These are phyloP conservation scores for Ophiocordyceps sinensis DNA, from an alignment of 2,329 filamentous ascomycete genomes.

Conservation along the genomic window DNA sequence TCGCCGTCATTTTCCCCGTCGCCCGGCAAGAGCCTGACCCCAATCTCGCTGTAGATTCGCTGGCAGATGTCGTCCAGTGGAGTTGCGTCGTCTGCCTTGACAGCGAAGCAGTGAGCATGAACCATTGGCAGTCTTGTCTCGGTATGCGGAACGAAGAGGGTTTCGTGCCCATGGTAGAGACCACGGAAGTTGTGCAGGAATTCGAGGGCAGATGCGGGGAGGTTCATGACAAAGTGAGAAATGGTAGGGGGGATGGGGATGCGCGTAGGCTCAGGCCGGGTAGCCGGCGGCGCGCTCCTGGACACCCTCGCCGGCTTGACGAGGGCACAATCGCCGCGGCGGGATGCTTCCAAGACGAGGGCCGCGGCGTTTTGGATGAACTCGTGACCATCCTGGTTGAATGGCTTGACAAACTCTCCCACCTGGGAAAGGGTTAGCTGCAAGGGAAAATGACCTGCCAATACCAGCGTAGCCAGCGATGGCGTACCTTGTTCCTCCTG, in stretches of 20 bases:
- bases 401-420: conserved; percentile 56
- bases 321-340: conserved; percentile 36
- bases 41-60: conserved; percentile 25
- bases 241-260: conserved; percentile 57
- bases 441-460: not conserved
- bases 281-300: conserved; percentile 21
- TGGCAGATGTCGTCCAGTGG: conserved; percentile 36
- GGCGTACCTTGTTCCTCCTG: conserved; percentile 59
- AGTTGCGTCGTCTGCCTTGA: conserved; percentile 62
- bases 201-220: conserved; percentile 75
- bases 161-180: conserved; percentile 58
- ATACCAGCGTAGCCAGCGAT: too few relatives aligned
- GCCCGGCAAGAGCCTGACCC: conserved; percentile 24
- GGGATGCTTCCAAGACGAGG: conserved; percentile 36
- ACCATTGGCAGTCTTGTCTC: conserved; percentile 57
- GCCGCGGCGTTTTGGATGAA: conserved; percentile 66
- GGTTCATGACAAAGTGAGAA: conserved; percentile 95
- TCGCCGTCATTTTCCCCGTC: conserved; percentile 32
- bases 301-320: conserved; percentile 27
- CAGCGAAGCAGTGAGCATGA: conserved; percentile 89
- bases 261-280: conserved; percentile 20
- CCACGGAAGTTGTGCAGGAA: conserved; percentile 59
- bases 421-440: conserved; percentile 26
- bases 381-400: conserved; percentile 65
- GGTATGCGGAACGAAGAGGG: conserved; percentile 48